A percentile compares a stretch with the other conserved stretches of the same genome.
phyloP scores from a whole-genome alignment of 2,329 filamentous ascomycete species.

The Hymenoscyphus scutula region DNA sequence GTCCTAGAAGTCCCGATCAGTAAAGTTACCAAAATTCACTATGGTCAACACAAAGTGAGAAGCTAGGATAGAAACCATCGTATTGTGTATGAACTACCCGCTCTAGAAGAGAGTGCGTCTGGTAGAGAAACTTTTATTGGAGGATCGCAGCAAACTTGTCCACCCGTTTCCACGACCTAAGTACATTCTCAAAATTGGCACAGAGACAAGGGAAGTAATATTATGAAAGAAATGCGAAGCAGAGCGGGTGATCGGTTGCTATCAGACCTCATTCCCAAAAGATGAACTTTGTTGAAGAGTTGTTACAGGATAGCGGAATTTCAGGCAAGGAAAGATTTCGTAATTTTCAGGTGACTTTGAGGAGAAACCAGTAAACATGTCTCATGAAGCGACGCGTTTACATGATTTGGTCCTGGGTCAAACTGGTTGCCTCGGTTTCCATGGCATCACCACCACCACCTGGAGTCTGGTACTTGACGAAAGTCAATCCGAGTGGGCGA shows the following conservation, averaged over 20 bases:
- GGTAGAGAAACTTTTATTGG: constrained; percentile 22
- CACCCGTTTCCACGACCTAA: constrained; percentile 13
- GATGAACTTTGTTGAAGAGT: background rate
- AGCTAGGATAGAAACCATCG: constrained; percentile 19
- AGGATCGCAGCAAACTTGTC: constrained; percentile 19
- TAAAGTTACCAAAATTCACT: background rate
- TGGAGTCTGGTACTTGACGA: constrained; percentile 84
- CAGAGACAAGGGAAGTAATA: constrained; percentile 13
- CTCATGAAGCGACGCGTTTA: constrained; percentile 41
- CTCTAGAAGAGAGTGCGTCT: constrained; percentile 13
- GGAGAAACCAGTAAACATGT: background rate
- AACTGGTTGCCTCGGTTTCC: constrained; percentile 75
- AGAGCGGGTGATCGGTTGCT: constrained; percentile 8
- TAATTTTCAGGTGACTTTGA: background rate
- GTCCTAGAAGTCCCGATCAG: background rate
- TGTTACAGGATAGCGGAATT: constrained; percentile 4
- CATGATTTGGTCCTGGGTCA: constrained; percentile 99
- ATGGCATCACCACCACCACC: constrained; percentile 61
- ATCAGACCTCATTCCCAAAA: constrained; percentile 7
- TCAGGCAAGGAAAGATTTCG: background rate
- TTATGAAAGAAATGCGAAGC: constrained; percentile 13
- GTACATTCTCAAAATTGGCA: constrained; percentile 12
- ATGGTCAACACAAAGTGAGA: background rate
- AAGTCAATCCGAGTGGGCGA: constrained; percentile 87
- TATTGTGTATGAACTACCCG: constrained; percentile 20